phyloP scores from a whole-genome alignment of 257 asterid species.

The Ajuga chamaepitys region DNA sequence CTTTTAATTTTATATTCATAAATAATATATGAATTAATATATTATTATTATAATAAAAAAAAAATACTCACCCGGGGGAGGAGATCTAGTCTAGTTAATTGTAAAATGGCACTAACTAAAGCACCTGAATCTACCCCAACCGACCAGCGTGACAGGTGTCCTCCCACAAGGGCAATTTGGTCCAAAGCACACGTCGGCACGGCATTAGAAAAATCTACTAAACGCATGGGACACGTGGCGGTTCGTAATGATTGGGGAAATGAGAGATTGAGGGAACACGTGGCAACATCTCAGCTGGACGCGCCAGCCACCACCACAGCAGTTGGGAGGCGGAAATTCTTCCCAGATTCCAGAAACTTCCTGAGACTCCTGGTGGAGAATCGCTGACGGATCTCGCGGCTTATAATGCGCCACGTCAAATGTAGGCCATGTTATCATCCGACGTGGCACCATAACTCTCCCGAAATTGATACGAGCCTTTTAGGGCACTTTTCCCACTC shows the following conservation, averaged over 20 bases:
- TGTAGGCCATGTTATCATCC: conserved; percentile 30
- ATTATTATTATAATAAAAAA: no score
- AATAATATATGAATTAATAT: no score
- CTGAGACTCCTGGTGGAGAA: conserved; percentile 35
- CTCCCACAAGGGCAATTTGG: background rate
- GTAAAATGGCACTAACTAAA: background rate
- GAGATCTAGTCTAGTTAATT: no score
- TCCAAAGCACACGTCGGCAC: background rate
- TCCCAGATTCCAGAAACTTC: conserved; percentile 52
- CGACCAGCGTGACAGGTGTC: background rate
- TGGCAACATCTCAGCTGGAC: conserved; percentile 12
- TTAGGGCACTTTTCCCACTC: conserved; percentile 26
- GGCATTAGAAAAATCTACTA: background rate
- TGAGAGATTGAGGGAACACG: background rate
- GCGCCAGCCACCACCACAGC: background rate
- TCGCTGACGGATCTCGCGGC: conserved; percentile 23
- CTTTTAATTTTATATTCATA: no score
- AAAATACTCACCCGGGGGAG: no score
- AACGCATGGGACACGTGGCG: conserved; percentile 10
- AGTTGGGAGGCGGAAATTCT: conserved; percentile 22
- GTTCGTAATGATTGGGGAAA: background rate
- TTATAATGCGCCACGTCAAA: conserved; percentile 29
- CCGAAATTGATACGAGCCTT: conserved; percentile 37
- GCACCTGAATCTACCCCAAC: background rate
- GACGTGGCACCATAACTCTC: conserved; percentile 30